Evolutionary conservation across 164 flowering plant genomes (phyloP), one percentile per base, ranked within the genome.

Genomic region (Paratinospora sagittata): DNA sequence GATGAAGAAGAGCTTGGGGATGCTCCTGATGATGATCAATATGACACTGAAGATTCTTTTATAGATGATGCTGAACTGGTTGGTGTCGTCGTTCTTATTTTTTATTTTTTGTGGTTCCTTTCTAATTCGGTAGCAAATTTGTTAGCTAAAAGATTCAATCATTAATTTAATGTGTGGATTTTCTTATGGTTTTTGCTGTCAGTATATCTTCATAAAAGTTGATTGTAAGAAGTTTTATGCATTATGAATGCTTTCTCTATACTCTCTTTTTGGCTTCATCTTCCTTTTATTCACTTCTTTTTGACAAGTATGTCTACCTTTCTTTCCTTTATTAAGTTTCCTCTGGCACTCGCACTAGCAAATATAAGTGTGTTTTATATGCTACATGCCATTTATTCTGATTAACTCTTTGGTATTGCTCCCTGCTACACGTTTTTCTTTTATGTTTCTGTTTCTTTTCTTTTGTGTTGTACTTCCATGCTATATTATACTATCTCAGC

Each of bases 21-120:
- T 69, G 70, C 86, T 75, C 99, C 99, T 62, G 99, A 91, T 78
- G 98, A 95, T 76, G 97, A 96, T 81, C 96, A 95, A 55, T 95
- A 95, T 81, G 99, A 95, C 72, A 95, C 97, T 0, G 99, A 91
- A 65, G 99, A 95, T 76, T 95, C 99, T 27, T 96, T 93, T 77
- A 96, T 96, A 67, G 99, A 96, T 82, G 99, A 96, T 75, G 84
- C 90, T 60, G 98, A 96, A 75, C 83, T 96, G 93, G 99, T 95
- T 76, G 60, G 94, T 87, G 7, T 66, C 8, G 41, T 41, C 4
- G 39, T 39, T 69, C 16, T 34, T 64, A 11, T 2, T 24, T 10
- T 10, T 65, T 13, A 14, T 68, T 41, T 36, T 45, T 45, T 39
- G 9, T 60, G 57, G 58, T 24, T 24, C 24, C 72, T 27, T 62